Base-by-base conservation (phyloP, 257 asterid species). In the Oldenlandia corymbosa region DNA sequence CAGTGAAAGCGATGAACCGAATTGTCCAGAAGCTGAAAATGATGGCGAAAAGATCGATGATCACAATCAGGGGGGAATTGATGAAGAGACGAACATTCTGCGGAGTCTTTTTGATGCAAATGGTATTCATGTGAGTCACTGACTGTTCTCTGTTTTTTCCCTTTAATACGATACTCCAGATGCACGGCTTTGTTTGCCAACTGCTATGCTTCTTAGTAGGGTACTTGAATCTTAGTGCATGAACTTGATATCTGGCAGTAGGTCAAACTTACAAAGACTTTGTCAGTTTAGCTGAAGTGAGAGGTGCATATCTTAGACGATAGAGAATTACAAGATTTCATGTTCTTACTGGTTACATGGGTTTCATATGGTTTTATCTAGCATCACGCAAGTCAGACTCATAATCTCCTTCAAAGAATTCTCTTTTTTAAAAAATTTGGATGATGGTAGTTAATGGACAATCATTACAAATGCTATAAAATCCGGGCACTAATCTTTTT, bases 111-210 rank as follows among this genome's bases (percentile, higher is more conserved):
- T 91, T 71, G 89, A 81, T 54, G 86, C 95, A 49, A 87, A 91
- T 52, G 97, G 97, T 58, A 86, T 91, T 73, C 98, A 91, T 71
- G 98, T 91, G 75, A 87, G 95, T 71, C 68, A 59, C 64, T 49
- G 24, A 18, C 60, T 34, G 60, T 23, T 34, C 16, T 32, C 28
- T 17, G 10, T 51, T 60, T 34, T 55, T 36, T 41, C n/a, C 34
- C 11, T 31, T 23, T 26, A 30, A 34, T 11, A 5, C 39, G 16
- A 34, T 64, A 62, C 30, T 41, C 53, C 68, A 21, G 24, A 34
- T 36, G 59, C 16, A 11, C 5, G 17, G 9, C 4, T 20, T 53
- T 13, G 31, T 43, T 36, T 42, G 30, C 23, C 32, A 3, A 7
- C 30, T 39, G 56, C 43, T 5, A n/a, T n/a, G n/a, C n/a, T n/a